Conservation (phyloP, 2,329 filamentous ascomycete genomes). For the Capronia epimyces region DNA sequence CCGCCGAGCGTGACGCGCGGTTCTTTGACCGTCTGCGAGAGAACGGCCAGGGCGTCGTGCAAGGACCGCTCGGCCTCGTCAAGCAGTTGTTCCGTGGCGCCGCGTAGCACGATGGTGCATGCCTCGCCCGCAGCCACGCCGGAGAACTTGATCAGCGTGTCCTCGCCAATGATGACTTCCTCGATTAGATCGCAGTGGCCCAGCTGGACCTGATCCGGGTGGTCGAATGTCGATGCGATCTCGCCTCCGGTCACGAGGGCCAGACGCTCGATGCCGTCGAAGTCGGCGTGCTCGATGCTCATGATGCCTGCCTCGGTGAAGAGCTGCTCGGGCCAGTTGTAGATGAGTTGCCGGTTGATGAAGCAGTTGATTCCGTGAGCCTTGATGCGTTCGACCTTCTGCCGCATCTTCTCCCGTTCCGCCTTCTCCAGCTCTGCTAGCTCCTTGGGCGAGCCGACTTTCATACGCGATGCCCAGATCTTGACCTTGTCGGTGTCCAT, state of each 20-base stretch:
- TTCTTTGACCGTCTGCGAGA: slow-evolving; percentile 94
- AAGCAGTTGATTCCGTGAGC: slow-evolving; percentile 99
- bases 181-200: slow-evolving; percentile 94
- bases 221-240: slow-evolving; percentile 95
- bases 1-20: slow-evolving; percentile 90
- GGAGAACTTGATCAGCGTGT: slow-evolving; percentile 95
- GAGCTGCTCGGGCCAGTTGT: slow-evolving; percentile 99
- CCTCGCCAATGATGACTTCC: slow-evolving; percentile 96
- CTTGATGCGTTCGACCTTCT: slow-evolving; percentile 98
- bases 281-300: slow-evolving; percentile 98
- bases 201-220: slow-evolving; percentile 94
- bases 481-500: slow-evolving; percentile 99
- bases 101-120: slow-evolving; percentile 93
- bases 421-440: slow-evolving; percentile 97
- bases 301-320: slow-evolving; percentile 97
- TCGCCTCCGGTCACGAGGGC: slow-evolving; percentile 94
- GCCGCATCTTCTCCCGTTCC: slow-evolving; percentile 98
- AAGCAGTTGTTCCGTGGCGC: slow-evolving; percentile 91
- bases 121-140: slow-evolving; percentile 89
- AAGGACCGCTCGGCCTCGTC: slow-evolving; percentile 95
- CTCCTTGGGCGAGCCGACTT: slow-evolving; percentile 93
- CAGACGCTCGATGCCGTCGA: slow-evolving; percentile 92
- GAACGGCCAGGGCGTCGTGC: slow-evolving; percentile 90
- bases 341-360: slow-evolving; percentile 98
- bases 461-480: slow-evolving; percentile 95